These are phyloP conservation scores for Aureobasidium musti DNA, from an alignment of 2,329 filamentous ascomycete species.

Conservation along the genomic window DNA sequence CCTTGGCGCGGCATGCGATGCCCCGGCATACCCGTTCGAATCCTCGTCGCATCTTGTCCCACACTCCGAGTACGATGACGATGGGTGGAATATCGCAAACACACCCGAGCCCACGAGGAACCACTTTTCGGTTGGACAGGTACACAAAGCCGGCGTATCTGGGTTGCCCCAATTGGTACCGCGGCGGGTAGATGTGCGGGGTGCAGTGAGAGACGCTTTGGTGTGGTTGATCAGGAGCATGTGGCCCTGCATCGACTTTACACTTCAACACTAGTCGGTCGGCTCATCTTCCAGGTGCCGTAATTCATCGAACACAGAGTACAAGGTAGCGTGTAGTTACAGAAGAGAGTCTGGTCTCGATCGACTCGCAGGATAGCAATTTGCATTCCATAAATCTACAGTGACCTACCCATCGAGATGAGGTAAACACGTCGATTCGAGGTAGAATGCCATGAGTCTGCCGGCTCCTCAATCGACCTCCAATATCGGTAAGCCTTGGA, in stretches of 20 bases:
- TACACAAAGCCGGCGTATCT: not conserved
- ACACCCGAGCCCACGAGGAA: not conserved
- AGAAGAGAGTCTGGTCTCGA: not conserved
- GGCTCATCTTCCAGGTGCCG: not conserved
- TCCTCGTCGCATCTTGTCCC: constrained; percentile 13
- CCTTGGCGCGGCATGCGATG: constrained; percentile 11
- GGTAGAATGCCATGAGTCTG: not conserved
- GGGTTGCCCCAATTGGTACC: not conserved
- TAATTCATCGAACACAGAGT: not conserved
- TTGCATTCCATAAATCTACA: not conserved
- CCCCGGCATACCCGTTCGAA: not conserved
- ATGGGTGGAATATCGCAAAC: not conserved
- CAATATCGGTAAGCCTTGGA: constrained; percentile 72
- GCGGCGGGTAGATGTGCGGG: constrained; percentile 25
- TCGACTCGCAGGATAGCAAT: not conserved
- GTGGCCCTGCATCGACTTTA: constrained; percentile 11
- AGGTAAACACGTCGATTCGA: not conserved
- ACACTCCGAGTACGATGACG: not conserved
- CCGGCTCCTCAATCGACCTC: constrained; percentile 54
- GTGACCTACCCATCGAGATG: not conserved
- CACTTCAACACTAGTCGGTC: not conserved
- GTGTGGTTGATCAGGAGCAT: constrained; percentile 4
- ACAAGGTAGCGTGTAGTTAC: not conserved
- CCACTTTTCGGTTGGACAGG: constrained; percentile 9
- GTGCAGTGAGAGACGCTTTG: constrained; percentile 1